These are phyloP conservation scores for Syzygium oleosum DNA, from an alignment of 345 rosid species.

Conservation along the genomic window DNA sequence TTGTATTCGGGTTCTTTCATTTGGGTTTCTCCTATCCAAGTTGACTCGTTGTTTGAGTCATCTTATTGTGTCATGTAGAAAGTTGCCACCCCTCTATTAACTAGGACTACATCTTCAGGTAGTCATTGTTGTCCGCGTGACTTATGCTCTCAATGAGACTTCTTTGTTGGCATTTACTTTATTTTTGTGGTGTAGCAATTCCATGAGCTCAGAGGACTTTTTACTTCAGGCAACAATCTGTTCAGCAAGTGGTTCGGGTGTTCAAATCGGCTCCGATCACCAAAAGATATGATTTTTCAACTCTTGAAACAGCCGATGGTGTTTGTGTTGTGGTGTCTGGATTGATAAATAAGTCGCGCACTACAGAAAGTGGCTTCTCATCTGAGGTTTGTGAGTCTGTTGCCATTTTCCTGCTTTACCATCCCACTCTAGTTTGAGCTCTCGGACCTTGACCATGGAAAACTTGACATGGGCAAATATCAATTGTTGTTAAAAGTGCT, in stretches of 20 bases:
- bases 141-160: not conserved
- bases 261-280: conserved; percentile 71
- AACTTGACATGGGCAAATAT: not conserved
- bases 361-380: conserved; percentile 48
- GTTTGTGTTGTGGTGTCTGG: conserved; percentile 46
- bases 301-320: conserved; percentile 70
- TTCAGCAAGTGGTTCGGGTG: conserved; percentile 32
- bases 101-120: not conserved
- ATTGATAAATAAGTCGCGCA: conserved; percentile 35
- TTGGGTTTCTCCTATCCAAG: not conserved
- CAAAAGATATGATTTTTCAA: conserved; percentile 41
- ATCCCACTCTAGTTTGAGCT: not conserved
- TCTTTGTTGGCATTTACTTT: not conserved
- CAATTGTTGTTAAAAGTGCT: not conserved
- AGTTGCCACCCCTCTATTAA: not conserved
- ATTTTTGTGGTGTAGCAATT: not conserved
- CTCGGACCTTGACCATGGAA: not conserved
- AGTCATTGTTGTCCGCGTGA: not conserved
- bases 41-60: not conserved
- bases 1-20: not conserved
- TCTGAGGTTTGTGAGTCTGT: conserved; percentile 32
- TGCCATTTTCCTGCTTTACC: not conserved
- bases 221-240: not conserved
- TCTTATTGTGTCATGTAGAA: not conserved
- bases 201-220: not conserved